Evolutionary conservation across 768 basidiomycete species (phyloP), one percentile per base, ranked within the genome.

Genomic region (Wakefieldia striispora): DNA sequence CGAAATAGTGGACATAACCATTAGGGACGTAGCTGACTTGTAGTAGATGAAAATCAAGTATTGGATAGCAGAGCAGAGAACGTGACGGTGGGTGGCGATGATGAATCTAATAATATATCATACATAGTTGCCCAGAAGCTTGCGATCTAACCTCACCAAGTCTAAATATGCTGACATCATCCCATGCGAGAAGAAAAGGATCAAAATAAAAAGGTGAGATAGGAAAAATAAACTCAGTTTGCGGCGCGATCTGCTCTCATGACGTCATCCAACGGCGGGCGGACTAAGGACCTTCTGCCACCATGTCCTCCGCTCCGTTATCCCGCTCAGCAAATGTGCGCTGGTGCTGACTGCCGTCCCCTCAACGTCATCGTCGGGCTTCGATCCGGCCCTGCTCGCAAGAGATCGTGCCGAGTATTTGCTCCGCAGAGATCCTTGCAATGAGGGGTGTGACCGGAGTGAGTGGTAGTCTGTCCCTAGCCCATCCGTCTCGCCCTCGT

Each of bases 381-480:
- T 47, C 42, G 42, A 20, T 23, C 26, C 54, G 4, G 27, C 40
- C 17, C 46, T 59, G 42, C 43, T 54, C 23, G 47, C 48, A n/a
- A 60, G 50, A 17, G 62, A 64, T 3, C 44, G 65, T 3, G 8
- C 13, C 6, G 61, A 68, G 23, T 17, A 34, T 20, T 54, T 59
- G 26, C 51, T 64, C 34, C 44, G 51, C 17, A 67, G n/a, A 14
- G 65, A 67, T 8, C 49, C 56, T 17, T 51, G 59, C 19, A 50
- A 50, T 8, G 65, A 64, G 14, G 55, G 49, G n/a, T 60, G 54
- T 1, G 65, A 69, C 24, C 47, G 60, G 12, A 57, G 51, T 10
- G 65, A 68, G 31, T 67, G 67, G 31, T 67, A 67, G 4, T 67
- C 67, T 16, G 58, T 69, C 41, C 50, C 57, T 6, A 49, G 31